phyloP scores from a whole-genome alignment of 768 basidiomycete species.

The Phylloporus arenicola region DNA sequence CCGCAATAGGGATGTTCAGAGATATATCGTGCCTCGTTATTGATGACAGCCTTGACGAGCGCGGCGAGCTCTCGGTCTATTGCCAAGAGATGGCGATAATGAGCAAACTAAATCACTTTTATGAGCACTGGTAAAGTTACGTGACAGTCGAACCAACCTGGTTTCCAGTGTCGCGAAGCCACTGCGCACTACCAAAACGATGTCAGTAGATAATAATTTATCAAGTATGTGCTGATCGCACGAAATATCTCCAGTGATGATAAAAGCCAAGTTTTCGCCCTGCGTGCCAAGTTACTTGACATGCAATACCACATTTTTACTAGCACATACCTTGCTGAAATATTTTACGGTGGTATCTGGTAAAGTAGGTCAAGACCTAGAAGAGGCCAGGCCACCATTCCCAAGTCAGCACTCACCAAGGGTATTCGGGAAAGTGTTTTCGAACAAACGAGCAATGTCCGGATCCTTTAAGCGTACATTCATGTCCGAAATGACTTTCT shows the following conservation, averaged over 20 bases:
- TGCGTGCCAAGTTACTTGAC: slow-evolving; percentile 21
- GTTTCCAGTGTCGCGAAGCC: slow-evolving; percentile 79
- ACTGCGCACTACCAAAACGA: slow-evolving; percentile 55
- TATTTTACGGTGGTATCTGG: slow-evolving; percentile 78
- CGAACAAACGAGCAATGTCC: slow-evolving; percentile 71
- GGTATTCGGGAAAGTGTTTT: slow-evolving; percentile 80
- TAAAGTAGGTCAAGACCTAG: not conserved
- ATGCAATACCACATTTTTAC: not conserved
- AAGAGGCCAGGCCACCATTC: not conserved
- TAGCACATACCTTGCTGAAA: slow-evolving; percentile 48
- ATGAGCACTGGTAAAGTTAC: not conserved
- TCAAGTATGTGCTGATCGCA: slow-evolving; percentile 32
- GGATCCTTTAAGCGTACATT: slow-evolving; percentile 66
- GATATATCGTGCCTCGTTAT: slow-evolving; percentile 72
- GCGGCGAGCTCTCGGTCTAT: slow-evolving; percentile 54
- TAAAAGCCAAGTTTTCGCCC: slow-evolving; percentile 70
- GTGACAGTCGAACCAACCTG: slow-evolving; percentile 40
- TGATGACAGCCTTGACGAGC: slow-evolving; percentile 76
- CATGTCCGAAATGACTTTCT: slow-evolving; percentile 77
- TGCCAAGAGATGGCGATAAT: slow-evolving; percentile 56
- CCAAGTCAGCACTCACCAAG: slow-evolving; percentile 44
- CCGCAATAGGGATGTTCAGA: slow-evolving; percentile 74
- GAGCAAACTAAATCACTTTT: slow-evolving; percentile 49
- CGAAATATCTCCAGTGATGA: slow-evolving; percentile 81
- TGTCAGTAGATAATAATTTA: slow-evolving; percentile 5